Evolutionary conservation across 345 rosid species (phyloP).

Genomic region (Theobroma cacao): DNA sequence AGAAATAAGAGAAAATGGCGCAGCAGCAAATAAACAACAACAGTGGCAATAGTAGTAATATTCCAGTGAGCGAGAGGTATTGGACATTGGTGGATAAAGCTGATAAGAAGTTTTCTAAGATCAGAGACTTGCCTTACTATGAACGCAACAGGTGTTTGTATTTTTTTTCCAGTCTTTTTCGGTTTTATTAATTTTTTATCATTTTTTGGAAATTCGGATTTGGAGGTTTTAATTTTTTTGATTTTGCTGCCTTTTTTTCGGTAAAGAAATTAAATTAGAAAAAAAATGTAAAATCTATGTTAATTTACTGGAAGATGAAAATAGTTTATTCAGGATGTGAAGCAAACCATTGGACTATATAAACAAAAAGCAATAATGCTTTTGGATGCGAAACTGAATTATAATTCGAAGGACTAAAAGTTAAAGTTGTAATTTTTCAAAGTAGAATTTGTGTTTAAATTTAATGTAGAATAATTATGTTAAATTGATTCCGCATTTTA

Average conservation of each 20-base stretch:
- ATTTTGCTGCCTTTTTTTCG: background rate
- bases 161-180: background rate
- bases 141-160: slow-evolving; percentile 74
- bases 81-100: slow-evolving; percentile 97
- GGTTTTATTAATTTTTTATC: background rate
- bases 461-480: background rate
- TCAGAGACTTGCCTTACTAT: slow-evolving; percentile 94
- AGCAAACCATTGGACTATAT: background rate
- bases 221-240: background rate
- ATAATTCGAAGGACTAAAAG: background rate
- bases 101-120: slow-evolving; percentile 93
- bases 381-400: background rate
- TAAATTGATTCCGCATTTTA: background rate
- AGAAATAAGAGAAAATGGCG: slow-evolving; percentile 32
- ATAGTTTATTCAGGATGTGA: background rate
- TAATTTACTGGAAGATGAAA: background rate
- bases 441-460: background rate
- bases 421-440: background rate
- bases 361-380: background rate
- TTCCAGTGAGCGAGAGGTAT: slow-evolving; percentile 83
- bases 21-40: slow-evolving; percentile 37
- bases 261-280: background rate
- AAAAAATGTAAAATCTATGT: background rate
- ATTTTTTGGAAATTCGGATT: background rate
- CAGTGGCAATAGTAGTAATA: slow-evolving; percentile 20